Conservation (phyloP, 805 yeast genomes). For the Wickerhamomyces bisporus region DNA sequence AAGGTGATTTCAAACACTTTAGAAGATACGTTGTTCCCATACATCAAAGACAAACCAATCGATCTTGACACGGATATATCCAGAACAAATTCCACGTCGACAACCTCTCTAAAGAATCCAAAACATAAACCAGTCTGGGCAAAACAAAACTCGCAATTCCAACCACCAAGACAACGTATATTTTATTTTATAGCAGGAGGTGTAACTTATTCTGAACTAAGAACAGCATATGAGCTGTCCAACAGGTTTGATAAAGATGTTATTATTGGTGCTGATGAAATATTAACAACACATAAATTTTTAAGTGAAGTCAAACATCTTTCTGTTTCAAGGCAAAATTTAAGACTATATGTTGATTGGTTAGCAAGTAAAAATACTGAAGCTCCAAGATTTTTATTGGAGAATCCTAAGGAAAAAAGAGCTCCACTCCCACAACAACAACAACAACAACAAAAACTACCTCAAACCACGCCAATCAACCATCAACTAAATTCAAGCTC, state of each 20-base stretch:
- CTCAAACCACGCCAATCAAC: too few species aligned
- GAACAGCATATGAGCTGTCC: slow-evolving; percentile 69
- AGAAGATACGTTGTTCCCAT: slow-evolving; percentile 62
- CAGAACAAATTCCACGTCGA: slow-evolving; percentile 28
- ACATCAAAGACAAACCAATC: slow-evolving; percentile 68
- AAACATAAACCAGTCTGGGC: slow-evolving; percentile 79
- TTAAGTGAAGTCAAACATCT: slow-evolving; percentile 34
- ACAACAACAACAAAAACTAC: slow-evolving; percentile 1
- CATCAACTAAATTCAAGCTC: background rate
- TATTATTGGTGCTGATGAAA: slow-evolving; percentile 74
- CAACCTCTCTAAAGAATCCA: slow-evolving; percentile 58
- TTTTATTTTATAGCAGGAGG: slow-evolving; percentile 89
- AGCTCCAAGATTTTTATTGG: slow-evolving; percentile 41
- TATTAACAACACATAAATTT: slow-evolving; percentile 48
- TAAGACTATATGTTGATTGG: slow-evolving; percentile 37
- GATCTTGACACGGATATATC: slow-evolving; percentile 31
- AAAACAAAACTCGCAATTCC: slow-evolving; percentile 31
- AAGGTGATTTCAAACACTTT: slow-evolving; percentile 47
- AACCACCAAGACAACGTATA: slow-evolving; percentile 56
- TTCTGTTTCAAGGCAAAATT: slow-evolving; percentile 31
- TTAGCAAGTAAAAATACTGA: slow-evolving; percentile 26
- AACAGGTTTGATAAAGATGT: slow-evolving; percentile 61
- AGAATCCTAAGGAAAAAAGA: slow-evolving; percentile 25
- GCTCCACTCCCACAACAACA: slow-evolving; percentile 8
- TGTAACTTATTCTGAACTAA: slow-evolving; percentile 72